phyloP scores from a whole-genome alignment of 176 grass and related monocot species.

The Musa acuminata region DNA sequence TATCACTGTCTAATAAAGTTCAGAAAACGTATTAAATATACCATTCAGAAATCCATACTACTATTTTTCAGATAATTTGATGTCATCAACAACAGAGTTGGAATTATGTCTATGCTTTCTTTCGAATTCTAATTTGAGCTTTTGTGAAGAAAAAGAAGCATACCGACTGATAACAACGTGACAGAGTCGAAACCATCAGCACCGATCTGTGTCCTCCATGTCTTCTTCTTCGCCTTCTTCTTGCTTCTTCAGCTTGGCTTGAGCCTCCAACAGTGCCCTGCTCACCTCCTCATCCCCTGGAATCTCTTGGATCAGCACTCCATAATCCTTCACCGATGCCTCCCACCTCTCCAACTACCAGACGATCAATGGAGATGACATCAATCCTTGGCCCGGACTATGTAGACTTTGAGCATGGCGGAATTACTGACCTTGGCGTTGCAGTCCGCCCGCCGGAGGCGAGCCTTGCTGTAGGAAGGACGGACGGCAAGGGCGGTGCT shows the following conservation, averaged over 20 bases:
- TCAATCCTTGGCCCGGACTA: too few relatives aligned
- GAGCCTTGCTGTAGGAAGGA: conserved; percentile 78
- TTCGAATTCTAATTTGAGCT: too few relatives aligned
- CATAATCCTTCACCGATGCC: conserved; percentile 70
- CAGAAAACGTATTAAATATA: too few relatives aligned
- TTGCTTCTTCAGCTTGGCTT: conserved; percentile 51
- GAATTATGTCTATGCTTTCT: too few relatives aligned
- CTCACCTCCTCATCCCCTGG: conserved; percentile 74
- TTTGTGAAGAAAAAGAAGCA: too few relatives aligned
- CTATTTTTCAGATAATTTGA: too few relatives aligned
- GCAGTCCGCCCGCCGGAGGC: conserved; percentile 75
- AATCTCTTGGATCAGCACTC: conserved; percentile 65
- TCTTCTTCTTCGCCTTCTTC: neutral
- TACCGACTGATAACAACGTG: neutral
- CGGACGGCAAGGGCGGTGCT: conserved; percentile 52
- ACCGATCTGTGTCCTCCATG: neutral
- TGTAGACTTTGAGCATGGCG: neutral
- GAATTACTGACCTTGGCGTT: conserved; percentile 53
- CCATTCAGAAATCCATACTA: too few relatives aligned
- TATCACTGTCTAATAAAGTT: too few relatives aligned
- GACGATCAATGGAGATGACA: too few relatives aligned
- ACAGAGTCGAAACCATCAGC: neutral
- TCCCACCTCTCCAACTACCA: conserved; percentile 89
- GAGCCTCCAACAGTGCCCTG: conserved; percentile 49
- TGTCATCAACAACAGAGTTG: too few relatives aligned